Conservation (phyloP, 352 stramenopile genomes). For the Globisporangium polare region DNA sequence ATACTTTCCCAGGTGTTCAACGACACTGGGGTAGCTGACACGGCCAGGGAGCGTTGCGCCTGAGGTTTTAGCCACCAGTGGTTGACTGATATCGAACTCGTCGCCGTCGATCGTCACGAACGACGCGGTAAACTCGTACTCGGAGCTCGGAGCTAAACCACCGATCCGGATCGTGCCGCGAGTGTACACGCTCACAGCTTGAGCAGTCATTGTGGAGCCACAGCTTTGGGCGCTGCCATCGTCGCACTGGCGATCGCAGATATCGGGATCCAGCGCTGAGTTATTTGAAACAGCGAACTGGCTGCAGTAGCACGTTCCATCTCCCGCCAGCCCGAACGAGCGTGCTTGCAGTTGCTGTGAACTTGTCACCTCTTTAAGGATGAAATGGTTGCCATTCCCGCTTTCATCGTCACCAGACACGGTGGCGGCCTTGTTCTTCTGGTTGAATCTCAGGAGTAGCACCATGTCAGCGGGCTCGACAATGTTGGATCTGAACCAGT, state of each 20-base stretch:
- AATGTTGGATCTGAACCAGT: constrained; percentile 20
- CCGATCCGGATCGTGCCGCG: constrained; percentile 32
- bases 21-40: constrained; percentile 25
- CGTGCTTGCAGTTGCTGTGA: constrained; percentile 4
- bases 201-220: constrained; percentile 13
- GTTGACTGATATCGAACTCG: constrained; percentile 29
- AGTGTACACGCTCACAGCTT: constrained; percentile 28
- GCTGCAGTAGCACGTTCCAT: constrained; percentile 37
- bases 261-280: background rate
- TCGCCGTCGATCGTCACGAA: constrained; percentile 23
- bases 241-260: constrained; percentile 26
- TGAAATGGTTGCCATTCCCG: constrained; percentile 33
- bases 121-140: constrained; percentile 35
- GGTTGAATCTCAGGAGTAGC: constrained; percentile 30
- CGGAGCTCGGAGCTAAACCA: constrained; percentile 20
- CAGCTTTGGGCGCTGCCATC: constrained; percentile 9
- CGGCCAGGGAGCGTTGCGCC: constrained; percentile 29
- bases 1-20: constrained; percentile 22
- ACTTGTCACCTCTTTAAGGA: constrained; percentile 16
- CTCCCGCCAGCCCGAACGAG: constrained; percentile 28
- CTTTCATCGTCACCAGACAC: constrained; percentile 28
- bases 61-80: constrained; percentile 27
- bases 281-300: constrained; percentile 8
- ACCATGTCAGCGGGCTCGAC: constrained; percentile 15
- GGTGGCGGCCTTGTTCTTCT: constrained; percentile 10